Conservation (phyloP, 1,284 basidiomycete genomes). For the Thecaphora thlaspeos region DNA sequence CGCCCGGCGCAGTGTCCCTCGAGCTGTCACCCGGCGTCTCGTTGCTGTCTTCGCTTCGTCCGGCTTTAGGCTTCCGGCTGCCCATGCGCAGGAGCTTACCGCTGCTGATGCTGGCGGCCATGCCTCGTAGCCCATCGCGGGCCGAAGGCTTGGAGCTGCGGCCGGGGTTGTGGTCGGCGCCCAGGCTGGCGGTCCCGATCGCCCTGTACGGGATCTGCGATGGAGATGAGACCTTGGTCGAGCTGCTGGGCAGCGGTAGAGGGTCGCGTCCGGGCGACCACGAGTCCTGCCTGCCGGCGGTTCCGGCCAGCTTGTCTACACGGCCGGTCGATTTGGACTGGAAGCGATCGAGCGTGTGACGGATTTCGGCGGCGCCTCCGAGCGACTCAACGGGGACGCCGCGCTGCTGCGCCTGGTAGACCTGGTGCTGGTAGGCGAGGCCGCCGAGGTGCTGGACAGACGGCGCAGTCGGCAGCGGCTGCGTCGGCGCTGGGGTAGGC, state of each 20-base stretch:
- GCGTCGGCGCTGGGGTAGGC: no score
- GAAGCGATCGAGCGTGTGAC: no score
- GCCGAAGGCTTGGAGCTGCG: neutral
- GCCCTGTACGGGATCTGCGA: neutral
- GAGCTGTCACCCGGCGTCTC: neutral
- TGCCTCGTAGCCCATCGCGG: neutral
- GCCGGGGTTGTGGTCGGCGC: no score
- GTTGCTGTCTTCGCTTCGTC: neutral
- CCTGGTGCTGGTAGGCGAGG: neutral
- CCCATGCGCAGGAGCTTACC: neutral
- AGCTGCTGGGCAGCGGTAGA: neutral
- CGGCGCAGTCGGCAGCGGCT: no score
- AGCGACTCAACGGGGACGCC: neutral
- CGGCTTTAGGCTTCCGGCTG: neutral
- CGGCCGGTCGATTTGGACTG: neutral
- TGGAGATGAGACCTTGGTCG: neutral
- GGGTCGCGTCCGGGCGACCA: neutral
- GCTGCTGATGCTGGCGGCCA: neutral
- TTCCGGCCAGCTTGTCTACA: neutral
- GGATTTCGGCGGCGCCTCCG: neutral
- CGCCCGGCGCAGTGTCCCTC: neutral
- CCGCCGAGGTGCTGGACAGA: neutral
- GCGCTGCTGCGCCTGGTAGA: neutral
- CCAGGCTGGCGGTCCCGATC: constrained; percentile 1
- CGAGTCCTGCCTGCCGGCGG: neutral